Evolutionary conservation across 495 filamentous ascomycete genomes (phyloP), one percentile per base, ranked within the genome.

Genomic region (Aspergillus cristatus): DNA sequence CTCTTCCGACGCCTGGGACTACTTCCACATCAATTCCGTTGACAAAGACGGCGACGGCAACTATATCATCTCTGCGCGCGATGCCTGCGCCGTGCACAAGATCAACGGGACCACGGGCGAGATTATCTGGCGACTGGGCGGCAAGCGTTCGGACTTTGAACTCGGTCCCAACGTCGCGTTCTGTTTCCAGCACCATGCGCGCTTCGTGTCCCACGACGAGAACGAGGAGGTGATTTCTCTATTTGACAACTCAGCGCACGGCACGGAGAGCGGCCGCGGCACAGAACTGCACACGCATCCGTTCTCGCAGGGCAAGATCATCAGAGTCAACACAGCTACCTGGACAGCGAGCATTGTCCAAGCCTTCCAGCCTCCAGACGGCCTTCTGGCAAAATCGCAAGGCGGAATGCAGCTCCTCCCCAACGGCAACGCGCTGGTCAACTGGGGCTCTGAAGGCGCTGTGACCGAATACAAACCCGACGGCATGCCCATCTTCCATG

Each of bases 121-220:
- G 18, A 68, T 77, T 41, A 67, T 76, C 47, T 79, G 75, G 75
- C 65, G 67, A 2, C 52, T 79, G 18, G 57, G 67, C 16, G 75
- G 75, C 18, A 36, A 59, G 38, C 52, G 57, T 22, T 53, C 71
- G 18, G 58, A 66, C 28, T 68, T 72, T 39, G 45, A 54, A 11
- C 47, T 64, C 30, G 55, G 53, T 1, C 51, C 43, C 20, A 65
- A 68, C 18, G 64, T 67, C 38, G 47, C 65, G 2, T 78, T 79
- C 57, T 67, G 67, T 41, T 75, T 70, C 49, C 75, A 80, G 50
- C 75, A 80, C 41, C 68, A 80, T 40, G 76, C 72, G 0, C 65
- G 73, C 4, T 75, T 65, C 38, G 36, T 73, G 22, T 57, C 57
- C 14, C 58, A 67, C 31, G 39, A 64, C 31, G 57, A 54, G 3